phyloP scores from a whole-genome alignment of 495 filamentous ascomycete genomes.

The Cercophora sp. region DNA sequence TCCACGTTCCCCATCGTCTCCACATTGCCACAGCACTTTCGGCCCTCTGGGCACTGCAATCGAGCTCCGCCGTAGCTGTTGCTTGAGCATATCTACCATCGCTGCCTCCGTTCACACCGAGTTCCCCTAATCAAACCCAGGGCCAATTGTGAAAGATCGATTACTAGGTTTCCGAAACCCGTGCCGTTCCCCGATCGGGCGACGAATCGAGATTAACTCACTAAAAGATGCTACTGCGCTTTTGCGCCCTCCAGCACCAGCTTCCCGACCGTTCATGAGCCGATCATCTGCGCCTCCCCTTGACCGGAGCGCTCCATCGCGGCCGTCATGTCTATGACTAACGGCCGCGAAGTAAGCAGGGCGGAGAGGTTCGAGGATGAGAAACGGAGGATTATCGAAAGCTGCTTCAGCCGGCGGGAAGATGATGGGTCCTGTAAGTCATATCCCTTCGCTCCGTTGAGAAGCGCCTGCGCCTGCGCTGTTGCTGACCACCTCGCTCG shows the following conservation, averaged over 20 bases:
- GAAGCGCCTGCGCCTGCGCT: background rate
- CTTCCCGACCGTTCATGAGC: conserved; percentile 26
- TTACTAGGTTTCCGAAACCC: no score
- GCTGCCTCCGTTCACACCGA: no score
- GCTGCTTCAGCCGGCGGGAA: conserved; percentile 86
- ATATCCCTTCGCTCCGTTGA: background rate
- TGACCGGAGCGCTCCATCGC: conserved; percentile 21
- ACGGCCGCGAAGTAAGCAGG: conserved; percentile 52
- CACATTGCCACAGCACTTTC: no score
- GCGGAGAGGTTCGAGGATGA: conserved; percentile 95
- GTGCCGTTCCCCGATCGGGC: background rate
- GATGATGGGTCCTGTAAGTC: conserved; percentile 71
- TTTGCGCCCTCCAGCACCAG: conserved; percentile 13
- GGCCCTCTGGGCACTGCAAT: no score
- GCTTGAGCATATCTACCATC: no score
- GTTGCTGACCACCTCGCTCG: conserved; percentile 17
- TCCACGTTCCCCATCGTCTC: no score
- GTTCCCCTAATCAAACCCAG: no score
- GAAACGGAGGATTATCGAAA: conserved; percentile 86
- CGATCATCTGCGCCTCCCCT: conserved; percentile 8
- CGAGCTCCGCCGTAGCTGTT: no score
- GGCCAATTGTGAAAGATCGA: no score
- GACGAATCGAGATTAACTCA: background rate
- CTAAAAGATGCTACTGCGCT: conserved; percentile 13
- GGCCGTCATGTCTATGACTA: conserved; percentile 21